Conservation (phyloP, 2,329 filamentous ascomycete species). For the Blumeria graminis region DNA sequence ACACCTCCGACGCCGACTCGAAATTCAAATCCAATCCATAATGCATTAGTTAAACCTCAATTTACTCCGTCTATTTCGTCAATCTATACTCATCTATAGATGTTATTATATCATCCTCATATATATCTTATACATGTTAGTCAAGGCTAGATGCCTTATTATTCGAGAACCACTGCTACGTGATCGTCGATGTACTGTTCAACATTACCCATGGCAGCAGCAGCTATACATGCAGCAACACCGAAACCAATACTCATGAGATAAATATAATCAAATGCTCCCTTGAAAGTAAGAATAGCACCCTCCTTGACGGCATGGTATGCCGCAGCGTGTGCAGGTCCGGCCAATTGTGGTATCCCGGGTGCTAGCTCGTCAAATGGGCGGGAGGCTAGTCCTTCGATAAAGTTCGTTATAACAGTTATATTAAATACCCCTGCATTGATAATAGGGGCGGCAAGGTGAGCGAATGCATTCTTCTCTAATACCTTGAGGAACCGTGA, state of each 20-base stretch:
- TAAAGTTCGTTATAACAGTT: constrained; percentile 17
- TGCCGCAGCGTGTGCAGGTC: not conserved
- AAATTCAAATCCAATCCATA: no score
- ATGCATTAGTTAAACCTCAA: no score
- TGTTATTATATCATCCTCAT: not conserved
- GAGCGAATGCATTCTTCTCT: constrained; percentile 20
- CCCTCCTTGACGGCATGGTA: constrained; percentile 24
- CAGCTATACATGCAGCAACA: constrained; percentile 27
- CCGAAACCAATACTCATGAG: constrained; percentile 39
- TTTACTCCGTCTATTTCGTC: not conserved
- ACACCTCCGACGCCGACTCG: no score
- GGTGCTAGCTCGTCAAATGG: not conserved
- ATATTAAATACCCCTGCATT: constrained; percentile 9
- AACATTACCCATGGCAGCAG: constrained; percentile 34
- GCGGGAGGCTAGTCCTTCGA: constrained; percentile 2
- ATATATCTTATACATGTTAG: not conserved
- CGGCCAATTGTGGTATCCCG: not conserved
- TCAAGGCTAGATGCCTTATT: not conserved
- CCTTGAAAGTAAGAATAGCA: constrained; percentile 22
- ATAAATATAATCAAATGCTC: constrained; percentile 35
- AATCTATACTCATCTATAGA: not conserved
- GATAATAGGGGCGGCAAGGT: constrained; percentile 23
- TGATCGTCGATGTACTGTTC: constrained; percentile 32
- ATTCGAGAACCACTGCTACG: constrained; percentile 23
- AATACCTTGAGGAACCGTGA: constrained; percentile 11